Evolutionary conservation across 805 yeast species (phyloP).

Genomic region (Wickerhamiella alocasiicola): DNA sequence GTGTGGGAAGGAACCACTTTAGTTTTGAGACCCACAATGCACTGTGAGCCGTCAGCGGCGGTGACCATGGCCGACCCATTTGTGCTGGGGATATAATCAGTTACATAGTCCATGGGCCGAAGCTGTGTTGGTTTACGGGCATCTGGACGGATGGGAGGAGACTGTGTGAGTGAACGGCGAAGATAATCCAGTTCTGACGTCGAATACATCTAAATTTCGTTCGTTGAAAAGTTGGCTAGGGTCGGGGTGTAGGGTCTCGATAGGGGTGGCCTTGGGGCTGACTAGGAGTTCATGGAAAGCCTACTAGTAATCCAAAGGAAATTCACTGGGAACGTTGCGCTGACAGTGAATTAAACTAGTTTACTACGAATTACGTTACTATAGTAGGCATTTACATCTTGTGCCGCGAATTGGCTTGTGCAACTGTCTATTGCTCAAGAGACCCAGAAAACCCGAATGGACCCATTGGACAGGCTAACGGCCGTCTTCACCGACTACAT

Average conservation of each 20-base stretch:
- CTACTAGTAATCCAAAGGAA: no score
- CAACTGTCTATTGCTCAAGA: no score
- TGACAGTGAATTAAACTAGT: no score
- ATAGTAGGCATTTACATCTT: background rate
- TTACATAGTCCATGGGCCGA: constrained; percentile 74
- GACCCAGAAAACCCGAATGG: background rate
- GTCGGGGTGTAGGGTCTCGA: no score
- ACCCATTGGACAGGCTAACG: constrained; percentile 16
- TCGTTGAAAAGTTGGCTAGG: background rate
- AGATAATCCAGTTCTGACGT: constrained; percentile 41
- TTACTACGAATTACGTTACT: background rate
- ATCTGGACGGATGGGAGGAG: constrained; percentile 71
- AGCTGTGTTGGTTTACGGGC: constrained; percentile 64
- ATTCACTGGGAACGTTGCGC: no score
- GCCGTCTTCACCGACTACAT: constrained; percentile 24
- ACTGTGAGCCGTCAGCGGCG: constrained; percentile 82
- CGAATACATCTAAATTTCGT: constrained; percentile 20
- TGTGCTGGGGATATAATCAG: constrained; percentile 71
- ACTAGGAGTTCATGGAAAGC: no score
- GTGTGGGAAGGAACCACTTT: constrained; percentile 46
- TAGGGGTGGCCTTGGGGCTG: no score
- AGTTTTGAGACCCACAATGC: constrained; percentile 81
- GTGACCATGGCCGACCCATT: constrained; percentile 87
- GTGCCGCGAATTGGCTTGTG: background rate
- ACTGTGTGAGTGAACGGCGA: constrained; percentile 50